These are phyloP conservation scores for Paramecium tetraurelia DNA, from an alignment of 73 alveolate genomes.

Conservation along the genomic window DNA sequence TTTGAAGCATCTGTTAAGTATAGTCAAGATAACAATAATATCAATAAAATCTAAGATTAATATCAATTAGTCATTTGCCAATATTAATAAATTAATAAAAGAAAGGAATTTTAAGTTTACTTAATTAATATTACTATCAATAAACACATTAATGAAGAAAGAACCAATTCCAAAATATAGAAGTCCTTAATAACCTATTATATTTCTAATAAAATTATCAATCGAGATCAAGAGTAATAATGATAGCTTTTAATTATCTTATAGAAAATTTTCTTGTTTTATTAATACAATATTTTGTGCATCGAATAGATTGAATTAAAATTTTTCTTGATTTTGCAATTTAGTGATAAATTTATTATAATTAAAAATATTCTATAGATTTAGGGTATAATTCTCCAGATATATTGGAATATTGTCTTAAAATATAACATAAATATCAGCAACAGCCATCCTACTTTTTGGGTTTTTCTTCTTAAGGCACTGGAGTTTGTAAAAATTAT, in stretches of 20 bases:
- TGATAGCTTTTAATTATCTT: background rate
- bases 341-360: background rate
- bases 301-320: background rate
- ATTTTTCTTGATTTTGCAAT: background rate
- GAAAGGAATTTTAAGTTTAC: background rate
- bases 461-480: background rate
- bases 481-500: background rate
- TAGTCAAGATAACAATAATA: too few species aligned
- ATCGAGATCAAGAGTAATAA: background rate
- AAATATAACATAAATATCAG: background rate
- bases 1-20: too few species aligned
- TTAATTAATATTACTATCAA: background rate
- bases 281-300: background rate
- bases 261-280: too few species aligned
- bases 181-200: too few species aligned
- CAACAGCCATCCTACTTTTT: constrained; percentile 1
- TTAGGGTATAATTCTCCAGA: background rate
- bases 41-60: too few species aligned
- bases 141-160: too few species aligned
- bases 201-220: too few species aligned
- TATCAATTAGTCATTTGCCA: background rate
- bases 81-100: background rate
- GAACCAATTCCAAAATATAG: too few species aligned
- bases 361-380: background rate
- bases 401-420: background rate